phyloP scores from a whole-genome alignment of 176 grass and related monocot species.

The Poa pratensis region DNA sequence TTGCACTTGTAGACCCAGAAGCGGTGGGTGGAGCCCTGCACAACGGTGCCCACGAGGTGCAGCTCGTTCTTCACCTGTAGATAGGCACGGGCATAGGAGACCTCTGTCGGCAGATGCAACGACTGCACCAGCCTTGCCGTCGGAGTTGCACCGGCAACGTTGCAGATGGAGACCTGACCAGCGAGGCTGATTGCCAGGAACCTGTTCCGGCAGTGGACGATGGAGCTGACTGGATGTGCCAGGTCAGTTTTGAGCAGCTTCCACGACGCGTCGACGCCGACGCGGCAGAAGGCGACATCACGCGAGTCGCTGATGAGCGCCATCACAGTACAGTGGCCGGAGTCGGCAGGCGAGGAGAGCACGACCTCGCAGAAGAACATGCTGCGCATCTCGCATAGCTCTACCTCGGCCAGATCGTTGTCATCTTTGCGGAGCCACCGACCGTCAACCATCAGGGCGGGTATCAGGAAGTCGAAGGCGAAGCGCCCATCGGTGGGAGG shows the following conservation, averaged over 20 bases:
- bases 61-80: conserved; percentile 20
- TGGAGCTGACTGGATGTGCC: neutral
- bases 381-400: neutral
- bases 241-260: neutral
- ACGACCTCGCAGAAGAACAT: conserved; percentile 34
- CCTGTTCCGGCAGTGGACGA: conserved; percentile 26
- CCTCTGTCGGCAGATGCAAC: neutral
- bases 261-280: neutral
- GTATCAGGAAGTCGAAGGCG: neutral
- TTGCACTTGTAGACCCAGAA: neutral
- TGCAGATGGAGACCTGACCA: neutral
- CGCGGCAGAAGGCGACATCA: conserved; percentile 37
- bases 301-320: conserved; percentile 4
- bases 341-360: conserved; percentile 5
- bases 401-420: neutral
- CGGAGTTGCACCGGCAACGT: neutral
- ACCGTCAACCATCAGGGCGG: neutral
- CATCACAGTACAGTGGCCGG: conserved; percentile 18
- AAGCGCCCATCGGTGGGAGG: conserved; percentile 23
- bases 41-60: neutral
- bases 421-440: neutral
- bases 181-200: neutral
- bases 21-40: neutral
- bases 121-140: neutral
- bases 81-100: conserved; percentile 21